Percentiles rank a stretch among this genome's conserved stretches.
Conservation (phyloP, 495 filamentous ascomycete species). For the Neohortaea acidophila region DNA sequence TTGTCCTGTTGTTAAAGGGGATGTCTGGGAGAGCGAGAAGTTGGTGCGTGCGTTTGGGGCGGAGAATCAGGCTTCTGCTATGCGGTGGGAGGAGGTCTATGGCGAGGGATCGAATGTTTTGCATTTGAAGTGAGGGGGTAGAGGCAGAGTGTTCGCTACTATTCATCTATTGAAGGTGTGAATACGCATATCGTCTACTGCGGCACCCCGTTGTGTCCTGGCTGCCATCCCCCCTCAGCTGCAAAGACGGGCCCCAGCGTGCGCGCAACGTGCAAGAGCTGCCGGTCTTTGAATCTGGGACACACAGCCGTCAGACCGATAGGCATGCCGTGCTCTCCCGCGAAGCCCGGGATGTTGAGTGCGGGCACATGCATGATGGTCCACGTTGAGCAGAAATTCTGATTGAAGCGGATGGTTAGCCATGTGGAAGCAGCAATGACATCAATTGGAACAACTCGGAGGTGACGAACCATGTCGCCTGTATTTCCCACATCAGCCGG, state of each 20-base stretch:
- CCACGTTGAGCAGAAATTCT: constrained; percentile 17
- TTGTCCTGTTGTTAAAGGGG: constrained; percentile 49
- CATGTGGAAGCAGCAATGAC: neutral
- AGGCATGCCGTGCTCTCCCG: constrained; percentile 34
- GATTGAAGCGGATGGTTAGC: neutral
- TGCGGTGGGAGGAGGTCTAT: constrained; percentile 69
- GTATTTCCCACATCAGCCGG: constrained; percentile 32
- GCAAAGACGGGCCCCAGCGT: constrained; percentile 30
- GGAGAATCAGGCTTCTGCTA: constrained; percentile 61
- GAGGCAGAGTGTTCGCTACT: too few species aligned
- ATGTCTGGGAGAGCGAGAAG: constrained; percentile 45
- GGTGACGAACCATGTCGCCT: constrained; percentile 31
- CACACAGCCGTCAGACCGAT: constrained; percentile 35
- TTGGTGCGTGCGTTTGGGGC: constrained; percentile 68
- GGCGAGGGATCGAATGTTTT: constrained; percentile 78
- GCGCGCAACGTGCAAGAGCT: constrained; percentile 30
- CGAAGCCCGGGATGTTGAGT: constrained; percentile 36
- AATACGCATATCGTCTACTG: too few species aligned
- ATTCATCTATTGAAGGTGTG: too few species aligned
- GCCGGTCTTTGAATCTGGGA: constrained; percentile 32
- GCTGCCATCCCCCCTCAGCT: constrained; percentile 30
- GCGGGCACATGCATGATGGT: constrained; percentile 33
- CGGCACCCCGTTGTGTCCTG: too few species aligned
- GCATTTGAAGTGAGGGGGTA: constrained; percentile 42
- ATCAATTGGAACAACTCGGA: constrained; percentile 10